Base-by-base conservation (phyloP, 108 stramenopile species). In the Schizochytrium sp. region DNA sequence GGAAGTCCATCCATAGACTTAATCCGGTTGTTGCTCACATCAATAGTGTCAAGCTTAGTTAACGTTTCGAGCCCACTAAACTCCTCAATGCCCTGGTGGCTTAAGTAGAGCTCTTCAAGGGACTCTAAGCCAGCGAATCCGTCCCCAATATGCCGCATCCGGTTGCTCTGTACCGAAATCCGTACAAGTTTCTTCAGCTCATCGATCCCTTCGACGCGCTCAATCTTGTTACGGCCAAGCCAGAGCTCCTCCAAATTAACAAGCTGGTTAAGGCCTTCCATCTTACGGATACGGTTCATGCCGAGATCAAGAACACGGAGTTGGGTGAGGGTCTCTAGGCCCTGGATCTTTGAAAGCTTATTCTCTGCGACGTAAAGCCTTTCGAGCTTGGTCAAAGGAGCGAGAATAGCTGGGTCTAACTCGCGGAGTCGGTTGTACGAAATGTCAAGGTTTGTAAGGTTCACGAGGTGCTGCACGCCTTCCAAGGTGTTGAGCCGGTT, bases 361-460 rank as follows among this genome's bases (percentile, higher is more conserved):
- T 97, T 97, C 87, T 97, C 97, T 40, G 98, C 99, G 61, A 99
- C 90, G 91, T 98, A 91, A 17, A 83, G 76, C 5, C 76, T 47
- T 53, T 49, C 96, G 87, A 99, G 91, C 87, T 97, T 97, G 83
- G 92, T 88, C 61, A 99, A 93, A 55, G 92, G 58, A 50, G 89
- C 91, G 50, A 98, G 90, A n/a, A 91, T 89, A 5, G 91, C 90
- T 5, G 98, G 97, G 57, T 90, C 92, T 47, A 99, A 97, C 46
- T 88, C 88, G 59, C 96, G 97, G 72, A 99, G 93, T 92, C 98
- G 98, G 95, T 99, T 99, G 93, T 98, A 97, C 44, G 98, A 98
- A 56, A 99, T 92, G 72, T 93, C 94, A 15, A 93, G 89, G 89
- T 92, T 87, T 58, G 57, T 89, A 61, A 92, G 88, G 28, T 83